Conservation (phyloP, 768 basidiomycete genomes). For the Cubamyces sp. region DNA sequence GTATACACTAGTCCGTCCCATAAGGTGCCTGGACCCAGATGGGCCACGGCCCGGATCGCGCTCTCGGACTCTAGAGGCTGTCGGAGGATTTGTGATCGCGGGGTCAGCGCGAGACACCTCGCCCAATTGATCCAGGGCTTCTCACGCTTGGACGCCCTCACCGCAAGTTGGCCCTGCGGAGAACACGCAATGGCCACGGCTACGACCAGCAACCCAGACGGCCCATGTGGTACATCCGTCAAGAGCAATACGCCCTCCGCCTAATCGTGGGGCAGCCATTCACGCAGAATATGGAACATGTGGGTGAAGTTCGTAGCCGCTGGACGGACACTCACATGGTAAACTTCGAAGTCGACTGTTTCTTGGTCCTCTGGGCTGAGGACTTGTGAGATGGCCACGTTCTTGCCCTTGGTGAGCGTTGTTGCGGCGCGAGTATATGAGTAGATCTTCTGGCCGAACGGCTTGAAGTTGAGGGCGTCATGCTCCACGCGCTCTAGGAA, state of each 20-base stretch:
- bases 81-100: neutral
- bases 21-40: neutral
- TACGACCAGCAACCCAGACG: neutral
- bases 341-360: constrained; percentile 83
- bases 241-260: too few relatives aligned
- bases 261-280: too few relatives aligned
- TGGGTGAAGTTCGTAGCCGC: too few relatives aligned
- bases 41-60: constrained; percentile 7
- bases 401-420: constrained; percentile 59
- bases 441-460: constrained; percentile 73
- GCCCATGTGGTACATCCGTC: too few relatives aligned
- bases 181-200: neutral
- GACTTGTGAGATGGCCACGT: constrained; percentile 39
- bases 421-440: constrained; percentile 70
- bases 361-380: constrained; percentile 57
- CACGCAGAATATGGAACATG: neutral
- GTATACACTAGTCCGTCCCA: neutral
- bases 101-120: neutral
- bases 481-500: constrained; percentile 75
- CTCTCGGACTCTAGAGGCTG: neutral
- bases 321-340: constrained; percentile 65
- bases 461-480: constrained; percentile 80
- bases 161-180: neutral
- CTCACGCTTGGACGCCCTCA: constrained; percentile 9
- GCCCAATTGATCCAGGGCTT: constrained; percentile 15